phyloP scores from a whole-genome alignment of 2,329 filamentous ascomycete species.

The Aspergillus latus region DNA sequence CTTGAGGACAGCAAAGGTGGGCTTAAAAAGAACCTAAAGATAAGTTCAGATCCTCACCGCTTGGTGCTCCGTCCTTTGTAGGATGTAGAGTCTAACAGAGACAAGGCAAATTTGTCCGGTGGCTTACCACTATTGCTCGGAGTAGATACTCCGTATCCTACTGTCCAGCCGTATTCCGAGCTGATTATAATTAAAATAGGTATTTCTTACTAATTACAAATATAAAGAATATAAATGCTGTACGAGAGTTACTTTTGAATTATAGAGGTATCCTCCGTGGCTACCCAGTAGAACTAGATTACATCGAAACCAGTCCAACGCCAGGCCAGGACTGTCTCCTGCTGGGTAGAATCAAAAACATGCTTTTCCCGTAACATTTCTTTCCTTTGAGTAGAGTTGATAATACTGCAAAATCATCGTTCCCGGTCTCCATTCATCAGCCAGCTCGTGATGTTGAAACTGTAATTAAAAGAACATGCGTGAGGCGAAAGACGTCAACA shows the following conservation, averaged over 20 bases:
- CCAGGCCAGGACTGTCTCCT: conserved; percentile 13
- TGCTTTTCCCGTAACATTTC: conserved; percentile 22
- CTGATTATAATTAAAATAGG: too few relatives aligned
- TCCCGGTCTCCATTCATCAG: conserved; percentile 10
- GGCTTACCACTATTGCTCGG: too few relatives aligned
- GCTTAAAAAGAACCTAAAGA: background rate
- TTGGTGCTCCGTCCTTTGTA: background rate
- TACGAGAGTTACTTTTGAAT: conserved; percentile 21
- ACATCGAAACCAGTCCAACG: conserved; percentile 27
- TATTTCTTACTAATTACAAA: too few relatives aligned
- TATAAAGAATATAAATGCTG: background rate
- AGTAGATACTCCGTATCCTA: too few relatives aligned
- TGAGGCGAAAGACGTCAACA: conserved; percentile 2
- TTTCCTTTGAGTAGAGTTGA: conserved; percentile 17
- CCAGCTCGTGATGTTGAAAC: conserved; percentile 17
- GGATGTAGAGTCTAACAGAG: too few relatives aligned
- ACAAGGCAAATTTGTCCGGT: too few relatives aligned
- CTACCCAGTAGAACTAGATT: conserved; percentile 29
- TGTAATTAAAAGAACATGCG: conserved; percentile 12
- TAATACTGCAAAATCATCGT: conserved; percentile 3
- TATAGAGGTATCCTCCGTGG: conserved; percentile 10
- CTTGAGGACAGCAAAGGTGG: background rate
- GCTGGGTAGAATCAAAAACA: conserved; percentile 16
- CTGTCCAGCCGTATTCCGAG: too few relatives aligned
- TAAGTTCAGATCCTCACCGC: background rate